Conservation (phyloP, 1,284 basidiomycete species). For the Pseudozyma tsukubaensis region DNA sequence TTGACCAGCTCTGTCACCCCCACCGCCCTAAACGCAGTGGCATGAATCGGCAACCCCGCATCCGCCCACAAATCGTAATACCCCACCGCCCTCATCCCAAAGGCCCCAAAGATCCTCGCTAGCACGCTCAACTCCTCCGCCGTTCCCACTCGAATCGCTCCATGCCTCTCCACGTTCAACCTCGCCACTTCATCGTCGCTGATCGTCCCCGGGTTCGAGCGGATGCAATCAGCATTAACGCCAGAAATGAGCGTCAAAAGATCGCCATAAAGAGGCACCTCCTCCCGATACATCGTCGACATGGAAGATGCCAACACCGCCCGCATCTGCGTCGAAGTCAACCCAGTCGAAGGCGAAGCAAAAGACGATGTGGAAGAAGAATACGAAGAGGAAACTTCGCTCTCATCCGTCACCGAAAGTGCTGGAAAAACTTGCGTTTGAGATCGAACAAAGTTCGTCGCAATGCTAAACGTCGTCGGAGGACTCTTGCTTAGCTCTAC, state of each 20-base stretch:
- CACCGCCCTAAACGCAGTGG: conserved; percentile 70
- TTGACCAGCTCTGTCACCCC: conserved; percentile 58
- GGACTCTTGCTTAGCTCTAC: no score
- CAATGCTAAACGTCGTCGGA: conserved; percentile 4
- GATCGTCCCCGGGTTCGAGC: conserved; percentile 2
- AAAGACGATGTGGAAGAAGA: conserved; percentile 11
- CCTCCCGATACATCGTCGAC: conserved; percentile 69
- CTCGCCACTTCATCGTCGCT: conserved; percentile 61
- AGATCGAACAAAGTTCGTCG: conserved; percentile 10
- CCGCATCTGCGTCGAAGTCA: conserved; percentile 60
- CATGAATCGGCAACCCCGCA: conserved; percentile 70
- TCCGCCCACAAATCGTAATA: conserved; percentile 70
- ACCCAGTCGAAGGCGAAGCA: no score
- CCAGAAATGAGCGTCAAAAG: conserved; percentile 69
- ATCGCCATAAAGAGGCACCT: conserved; percentile 71
- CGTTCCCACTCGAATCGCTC: conserved; percentile 71
- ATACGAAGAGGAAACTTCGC: conserved; percentile 14
- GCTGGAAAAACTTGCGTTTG: conserved; percentile 22
- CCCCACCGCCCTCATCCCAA: conserved; percentile 70
- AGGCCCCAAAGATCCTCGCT: conserved; percentile 68
- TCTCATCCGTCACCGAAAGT: conserved; percentile 15
- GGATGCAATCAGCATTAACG: conserved; percentile 65
- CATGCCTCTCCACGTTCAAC: conserved; percentile 70
- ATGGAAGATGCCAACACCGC: conserved; percentile 68
- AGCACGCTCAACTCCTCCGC: conserved; percentile 68